phyloP scores from a whole-genome alignment of 306 rosid genomes.

The Cyclanthera cordifolia region DNA sequence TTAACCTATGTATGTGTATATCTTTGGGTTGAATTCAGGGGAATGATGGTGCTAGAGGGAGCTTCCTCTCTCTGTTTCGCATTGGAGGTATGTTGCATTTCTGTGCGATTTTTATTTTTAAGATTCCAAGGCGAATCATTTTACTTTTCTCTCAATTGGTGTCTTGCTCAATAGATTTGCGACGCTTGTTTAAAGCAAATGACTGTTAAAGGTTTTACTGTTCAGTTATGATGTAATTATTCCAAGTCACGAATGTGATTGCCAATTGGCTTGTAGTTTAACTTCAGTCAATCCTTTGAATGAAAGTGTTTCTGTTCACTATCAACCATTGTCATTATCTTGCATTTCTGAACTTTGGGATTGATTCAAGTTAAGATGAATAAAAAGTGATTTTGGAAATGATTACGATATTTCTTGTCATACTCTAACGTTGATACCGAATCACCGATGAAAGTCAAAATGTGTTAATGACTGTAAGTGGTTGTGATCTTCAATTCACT shows the following conservation, averaged over 20 bases:
- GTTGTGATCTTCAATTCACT: background rate
- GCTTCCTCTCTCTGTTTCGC: constrained; percentile 45
- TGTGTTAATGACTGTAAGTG: background rate
- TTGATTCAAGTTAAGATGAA: background rate
- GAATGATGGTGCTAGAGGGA: constrained; percentile 27
- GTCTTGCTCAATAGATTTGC: background rate
- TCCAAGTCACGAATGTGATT: background rate
- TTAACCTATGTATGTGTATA: background rate
- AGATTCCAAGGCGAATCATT: background rate
- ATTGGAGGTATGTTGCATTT: constrained; percentile 40
- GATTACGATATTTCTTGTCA: background rate
- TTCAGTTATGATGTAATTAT: background rate
- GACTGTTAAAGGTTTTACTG: background rate
- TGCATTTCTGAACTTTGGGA: background rate
- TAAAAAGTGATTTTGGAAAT: background rate
- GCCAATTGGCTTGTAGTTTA: background rate
- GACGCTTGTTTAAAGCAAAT: background rate
- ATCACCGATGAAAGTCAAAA: background rate
- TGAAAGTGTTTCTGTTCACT: background rate
- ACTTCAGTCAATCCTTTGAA: background rate
- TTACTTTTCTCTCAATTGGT: background rate
- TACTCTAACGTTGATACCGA: background rate
- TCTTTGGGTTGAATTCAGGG: constrained; percentile 27
- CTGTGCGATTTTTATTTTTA: background rate
- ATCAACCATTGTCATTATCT: background rate